Conservation (phyloP, 2,329 filamentous ascomycete species). For the Cercospora sp. region DNA sequence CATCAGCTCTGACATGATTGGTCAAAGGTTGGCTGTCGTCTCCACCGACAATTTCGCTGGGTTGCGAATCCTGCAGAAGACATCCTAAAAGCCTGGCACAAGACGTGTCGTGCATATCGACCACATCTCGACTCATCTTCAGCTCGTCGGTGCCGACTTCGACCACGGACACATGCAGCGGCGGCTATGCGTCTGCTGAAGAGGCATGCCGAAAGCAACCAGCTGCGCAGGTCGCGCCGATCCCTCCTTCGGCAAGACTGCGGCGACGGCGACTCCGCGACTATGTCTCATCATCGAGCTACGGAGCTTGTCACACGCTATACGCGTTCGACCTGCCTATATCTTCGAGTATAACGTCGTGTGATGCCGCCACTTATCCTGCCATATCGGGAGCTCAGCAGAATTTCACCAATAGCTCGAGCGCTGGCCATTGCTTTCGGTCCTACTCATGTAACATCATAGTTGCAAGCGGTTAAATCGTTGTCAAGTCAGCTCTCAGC, state of each 20-base stretch:
- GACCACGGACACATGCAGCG: neutral
- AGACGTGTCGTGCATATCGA: neutral
- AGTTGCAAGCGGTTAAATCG: constrained; percentile 8
- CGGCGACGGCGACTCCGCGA: neutral
- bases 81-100: neutral
- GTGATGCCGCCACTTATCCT: constrained; percentile 1
- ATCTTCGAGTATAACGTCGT: neutral
- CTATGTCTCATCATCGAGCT: neutral
- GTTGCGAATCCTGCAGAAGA: neutral
- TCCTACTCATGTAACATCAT: constrained; percentile 3
- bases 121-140: neutral
- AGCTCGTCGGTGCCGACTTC: neutral
- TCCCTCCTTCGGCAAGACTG: neutral
- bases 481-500: constrained; percentile 11
- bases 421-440: neutral
- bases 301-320: neutral
- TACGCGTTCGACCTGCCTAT: neutral
- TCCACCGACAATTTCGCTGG: neutral
- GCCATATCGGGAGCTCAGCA: neutral
- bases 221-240: neutral
- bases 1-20: neutral
- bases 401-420: neutral
- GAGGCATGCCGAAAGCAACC: neutral
- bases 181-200: neutral
- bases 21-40: neutral